phyloP scores from a whole-genome alignment of 73 alveolate genomes.

The Effrenium voratum region DNA sequence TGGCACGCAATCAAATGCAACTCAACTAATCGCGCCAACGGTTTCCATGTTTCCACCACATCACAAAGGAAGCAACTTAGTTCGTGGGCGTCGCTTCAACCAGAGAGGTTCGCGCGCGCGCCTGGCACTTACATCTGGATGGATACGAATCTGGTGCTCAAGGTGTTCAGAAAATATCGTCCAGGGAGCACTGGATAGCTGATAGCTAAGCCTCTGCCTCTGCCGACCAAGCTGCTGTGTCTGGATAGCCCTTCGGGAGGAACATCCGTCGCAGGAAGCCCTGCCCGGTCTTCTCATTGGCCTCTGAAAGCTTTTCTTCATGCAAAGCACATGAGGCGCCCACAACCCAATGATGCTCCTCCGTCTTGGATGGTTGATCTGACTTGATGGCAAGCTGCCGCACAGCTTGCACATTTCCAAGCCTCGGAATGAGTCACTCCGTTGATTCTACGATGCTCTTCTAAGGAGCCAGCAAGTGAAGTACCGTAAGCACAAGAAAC shows the following conservation, averaged over 20 bases:
- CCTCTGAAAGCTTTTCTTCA: background rate
- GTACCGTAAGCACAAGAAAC: slow-evolving; percentile 44
- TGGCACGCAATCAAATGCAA: background rate
- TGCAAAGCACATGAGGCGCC: background rate
- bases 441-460: background rate
- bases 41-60: background rate
- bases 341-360: background rate
- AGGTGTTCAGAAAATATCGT: no score
- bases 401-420: slow-evolving; percentile 78
- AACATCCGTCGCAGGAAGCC: slow-evolving; percentile 70
- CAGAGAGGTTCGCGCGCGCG: no score
- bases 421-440: background rate
- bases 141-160: no score
- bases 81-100: no score
- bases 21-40: background rate
- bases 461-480: slow-evolving; percentile 4
- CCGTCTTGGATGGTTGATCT: background rate
- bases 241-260: slow-evolving; percentile 75
- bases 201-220: no score
- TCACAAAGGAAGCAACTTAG: no score
- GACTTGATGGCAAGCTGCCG: slow-evolving; percentile 35
- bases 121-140: no score
- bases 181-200: no score
- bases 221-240: slow-evolving; percentile 45
- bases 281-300: background rate